Base-by-base conservation (phyloP, 2,329 filamentous ascomycete genomes). In the Cladosporium sp. region DNA sequence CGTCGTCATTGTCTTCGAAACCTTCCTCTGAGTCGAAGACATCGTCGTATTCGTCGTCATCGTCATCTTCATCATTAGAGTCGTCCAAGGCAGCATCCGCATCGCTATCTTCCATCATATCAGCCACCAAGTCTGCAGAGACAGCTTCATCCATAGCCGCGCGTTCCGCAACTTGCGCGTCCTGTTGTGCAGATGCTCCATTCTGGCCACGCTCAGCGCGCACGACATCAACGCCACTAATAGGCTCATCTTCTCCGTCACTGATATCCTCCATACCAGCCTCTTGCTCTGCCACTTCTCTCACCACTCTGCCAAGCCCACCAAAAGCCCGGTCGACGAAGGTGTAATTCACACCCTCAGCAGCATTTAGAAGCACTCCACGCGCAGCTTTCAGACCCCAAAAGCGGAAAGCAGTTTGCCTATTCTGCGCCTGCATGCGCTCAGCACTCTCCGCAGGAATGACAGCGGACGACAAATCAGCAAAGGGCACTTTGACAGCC, bases 311-410 rank as follows among this genome's bases (percentile, higher is more conserved):
- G 5, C 79, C 79, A n/a, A 81, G 68, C 0, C 84, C 85, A 32
- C 84, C 84, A 70, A 86, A 87, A 3, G 83, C 82, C 32, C 78
- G 77, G 65, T 85, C 83, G 19, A 85, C 79, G 60, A 79, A 79
- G 15, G 75, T 73, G 68, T 81, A 86, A 40, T 80, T 80, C 45
- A 87, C 74, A 2, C 76, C 78, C 60, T 79, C 78, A 0, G 77
- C 78, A 19, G 80, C 79, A 63, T 81, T 81, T 74, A 84, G 78
- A 47, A 88, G 66, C 1, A 88, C 63, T 0, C 83, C 82, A 56
- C 84, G 75, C 1, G 80, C 83, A 15, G 87, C 80, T 55, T 80
- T 80, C 56, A 82, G 73, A 4, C 77, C 82, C 85, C 85, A 88
- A 64, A 83, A 85, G 35, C 70, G 65, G 52, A 75, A 70, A 2